A percentile compares a stretch with the other conserved stretches of the same genome.
Evolutionary conservation across 768 basidiomycete species (phyloP).

Genomic region (Tricholoma saponaceum): DNA sequence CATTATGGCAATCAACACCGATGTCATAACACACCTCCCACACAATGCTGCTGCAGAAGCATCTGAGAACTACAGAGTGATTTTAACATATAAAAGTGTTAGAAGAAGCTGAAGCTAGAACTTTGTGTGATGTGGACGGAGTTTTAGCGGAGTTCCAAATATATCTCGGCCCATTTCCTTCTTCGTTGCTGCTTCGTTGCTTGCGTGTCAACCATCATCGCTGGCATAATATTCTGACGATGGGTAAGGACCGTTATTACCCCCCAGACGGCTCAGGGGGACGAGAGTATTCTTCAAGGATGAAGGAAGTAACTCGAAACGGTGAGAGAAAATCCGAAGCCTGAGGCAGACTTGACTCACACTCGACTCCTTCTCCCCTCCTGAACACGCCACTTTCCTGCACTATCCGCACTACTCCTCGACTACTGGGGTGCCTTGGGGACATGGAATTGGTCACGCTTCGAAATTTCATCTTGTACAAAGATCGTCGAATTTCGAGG

Average conservation of each 20-base stretch:
- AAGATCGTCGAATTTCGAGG: not conserved
- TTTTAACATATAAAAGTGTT: no score
- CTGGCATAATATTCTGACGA: not conserved
- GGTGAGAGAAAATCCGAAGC: conserved; percentile 10
- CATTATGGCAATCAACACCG: no score
- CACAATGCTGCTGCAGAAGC: no score
- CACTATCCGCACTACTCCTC: not conserved
- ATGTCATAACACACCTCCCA: no score
- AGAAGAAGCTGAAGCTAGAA: no score
- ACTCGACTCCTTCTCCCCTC: conserved; percentile 5
- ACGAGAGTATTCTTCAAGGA: not conserved
- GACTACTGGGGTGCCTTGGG: not conserved
- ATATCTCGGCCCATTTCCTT: not conserved
- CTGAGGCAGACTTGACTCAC: not conserved
- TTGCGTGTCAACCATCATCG: not conserved
- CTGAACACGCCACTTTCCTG: not conserved
- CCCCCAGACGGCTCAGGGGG: not conserved
- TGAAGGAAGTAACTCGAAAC: conserved; percentile 2
- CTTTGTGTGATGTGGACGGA: no score
- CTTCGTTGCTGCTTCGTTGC: no score
- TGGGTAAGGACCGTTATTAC: conserved; percentile 9
- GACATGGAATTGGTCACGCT: not conserved
- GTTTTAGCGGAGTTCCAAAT: not conserved
- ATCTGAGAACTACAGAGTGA: no score
- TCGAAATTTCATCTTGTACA: not conserved